These are phyloP conservation scores for Tetrahymena malaccensis DNA, from an alignment of 73 alveolate genomes.

Conservation along the genomic window DNA sequence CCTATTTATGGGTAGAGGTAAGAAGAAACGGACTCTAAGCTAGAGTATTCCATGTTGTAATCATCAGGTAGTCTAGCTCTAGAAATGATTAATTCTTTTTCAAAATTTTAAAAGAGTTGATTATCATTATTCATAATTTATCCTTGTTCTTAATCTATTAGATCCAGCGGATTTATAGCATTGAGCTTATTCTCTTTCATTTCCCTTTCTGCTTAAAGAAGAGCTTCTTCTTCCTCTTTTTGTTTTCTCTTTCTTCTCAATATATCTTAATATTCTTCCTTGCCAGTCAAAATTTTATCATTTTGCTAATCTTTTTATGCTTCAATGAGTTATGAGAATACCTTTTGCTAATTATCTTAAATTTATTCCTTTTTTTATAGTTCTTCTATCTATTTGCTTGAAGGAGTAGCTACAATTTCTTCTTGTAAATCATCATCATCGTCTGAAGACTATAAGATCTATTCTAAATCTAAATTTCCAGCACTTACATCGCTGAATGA, in stretches of 20 bases:
- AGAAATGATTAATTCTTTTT: neutral
- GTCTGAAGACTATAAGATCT: neutral
- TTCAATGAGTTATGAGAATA: neutral
- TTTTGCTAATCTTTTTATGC: neutral
- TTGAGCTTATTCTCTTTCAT: neutral
- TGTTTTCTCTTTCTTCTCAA: neutral
- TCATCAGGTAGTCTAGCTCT: neutral
- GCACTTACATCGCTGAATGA: neutral
- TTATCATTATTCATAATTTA: neutral
- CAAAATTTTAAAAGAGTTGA: neutral
- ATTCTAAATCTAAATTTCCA: neutral
- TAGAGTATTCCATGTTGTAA: neutral
- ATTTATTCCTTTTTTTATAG: neutral
- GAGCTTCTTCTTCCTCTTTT: neutral
- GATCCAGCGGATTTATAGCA: neutral
- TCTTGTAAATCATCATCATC: neutral
- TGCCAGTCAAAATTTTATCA: neutral
- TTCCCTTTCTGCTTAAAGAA: neutral
- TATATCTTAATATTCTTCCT: neutral
- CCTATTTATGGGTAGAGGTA: neutral
- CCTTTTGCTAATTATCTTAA: neutral
- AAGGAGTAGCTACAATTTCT: neutral
- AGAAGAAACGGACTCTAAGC: neutral
- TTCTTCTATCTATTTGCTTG: neutral
- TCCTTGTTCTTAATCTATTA: neutral